These are phyloP conservation scores for Artomyces pyxidatus DNA, from an alignment of 768 basidiomycete genomes.

Conservation along the genomic window DNA sequence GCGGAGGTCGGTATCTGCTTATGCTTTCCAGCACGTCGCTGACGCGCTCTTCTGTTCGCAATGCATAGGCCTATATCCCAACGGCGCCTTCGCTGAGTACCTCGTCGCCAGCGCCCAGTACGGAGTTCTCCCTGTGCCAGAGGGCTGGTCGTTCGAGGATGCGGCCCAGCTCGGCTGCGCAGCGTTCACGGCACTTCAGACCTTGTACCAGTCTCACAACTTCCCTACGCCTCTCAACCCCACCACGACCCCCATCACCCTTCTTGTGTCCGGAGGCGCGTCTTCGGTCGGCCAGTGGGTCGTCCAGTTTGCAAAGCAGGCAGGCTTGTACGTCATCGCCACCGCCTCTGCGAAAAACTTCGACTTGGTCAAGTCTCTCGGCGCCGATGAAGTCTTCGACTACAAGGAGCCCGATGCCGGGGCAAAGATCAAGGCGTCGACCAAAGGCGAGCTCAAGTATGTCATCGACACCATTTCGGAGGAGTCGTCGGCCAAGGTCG, in stretches of 20 bases:
- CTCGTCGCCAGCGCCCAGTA: background rate
- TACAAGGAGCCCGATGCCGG: conserved; percentile 8
- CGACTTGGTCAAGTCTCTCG: conserved; percentile 26
- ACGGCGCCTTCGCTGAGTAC: conserved; percentile 5
- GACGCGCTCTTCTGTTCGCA: background rate
- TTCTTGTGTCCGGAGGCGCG: conserved; percentile 1
- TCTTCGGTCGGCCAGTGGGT: background rate
- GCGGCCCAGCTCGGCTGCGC: conserved; percentile 3
- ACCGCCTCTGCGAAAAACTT: conserved; percentile 22
- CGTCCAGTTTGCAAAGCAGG: conserved; percentile 1
- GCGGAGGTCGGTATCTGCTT: background rate
- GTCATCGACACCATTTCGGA: conserved; percentile 1
- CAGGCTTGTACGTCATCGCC: conserved; percentile 8
- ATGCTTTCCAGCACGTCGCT: background rate
- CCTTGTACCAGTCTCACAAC: background rate
- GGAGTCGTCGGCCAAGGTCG: background rate
- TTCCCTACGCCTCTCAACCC: background rate
- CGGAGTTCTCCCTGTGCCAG: background rate
- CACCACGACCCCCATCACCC: background rate
- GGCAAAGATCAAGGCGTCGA: conserved; percentile 4
- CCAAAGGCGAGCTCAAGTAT: background rate
- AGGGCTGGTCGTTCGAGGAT: background rate
- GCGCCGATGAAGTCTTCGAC: conserved; percentile 22
- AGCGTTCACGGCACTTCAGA: background rate
- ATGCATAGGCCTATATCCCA: background rate